Evolutionary conservation across 2,329 filamentous ascomycete species (phyloP), one percentile per base, ranked within the genome.

Genomic region (Penicillium occitanis): DNA sequence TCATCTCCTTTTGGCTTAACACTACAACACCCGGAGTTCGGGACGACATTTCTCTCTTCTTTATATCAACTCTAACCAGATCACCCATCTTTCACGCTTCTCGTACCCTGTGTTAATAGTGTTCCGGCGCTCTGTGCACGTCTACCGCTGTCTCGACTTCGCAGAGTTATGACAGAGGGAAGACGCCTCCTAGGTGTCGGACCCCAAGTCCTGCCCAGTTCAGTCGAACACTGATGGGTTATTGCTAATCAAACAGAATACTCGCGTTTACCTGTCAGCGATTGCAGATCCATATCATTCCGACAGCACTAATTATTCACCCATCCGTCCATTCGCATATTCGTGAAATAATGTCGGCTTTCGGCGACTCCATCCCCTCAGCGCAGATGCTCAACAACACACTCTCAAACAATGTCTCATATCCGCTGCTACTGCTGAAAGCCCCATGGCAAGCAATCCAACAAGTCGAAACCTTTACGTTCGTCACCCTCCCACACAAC

Each of bases 371-470:
- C 22, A 50, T 58, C 25, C 35, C 61, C 53, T 63, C 65, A 30
- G 37, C 53, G 40, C 48, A 55, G 33, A 13, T 61, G 17, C n/a
- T 57, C 60, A 63, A 63, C 61, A 46, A 53, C 65, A 63, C 65
- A 14, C 11, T 51, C 19, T 37, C 61, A 42, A 63, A 30, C 60
- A 66, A 60, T 46, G 13, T 48, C 37, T 66, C 65, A 55, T 64
- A 48, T 35, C 57, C 66, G 25, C 50, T 67, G 11, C 7, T 53
- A 35, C 65, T 79, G 19, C 68, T 79, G 44, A 72, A 74, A 30
- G 70, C 76, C 59, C 78, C 78, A 17, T 69, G 80, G 61, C 78
- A 77, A 51, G 72, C 74, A 61, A 69, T 79, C n/a, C 72, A 75
- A 57, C 74, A 73, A 61, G 74, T 73, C 28, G 78, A 80, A 66